These are phyloP conservation scores for Nicotiana paniculata DNA, from an alignment of 257 asterid genomes.

Conservation along the genomic window DNA sequence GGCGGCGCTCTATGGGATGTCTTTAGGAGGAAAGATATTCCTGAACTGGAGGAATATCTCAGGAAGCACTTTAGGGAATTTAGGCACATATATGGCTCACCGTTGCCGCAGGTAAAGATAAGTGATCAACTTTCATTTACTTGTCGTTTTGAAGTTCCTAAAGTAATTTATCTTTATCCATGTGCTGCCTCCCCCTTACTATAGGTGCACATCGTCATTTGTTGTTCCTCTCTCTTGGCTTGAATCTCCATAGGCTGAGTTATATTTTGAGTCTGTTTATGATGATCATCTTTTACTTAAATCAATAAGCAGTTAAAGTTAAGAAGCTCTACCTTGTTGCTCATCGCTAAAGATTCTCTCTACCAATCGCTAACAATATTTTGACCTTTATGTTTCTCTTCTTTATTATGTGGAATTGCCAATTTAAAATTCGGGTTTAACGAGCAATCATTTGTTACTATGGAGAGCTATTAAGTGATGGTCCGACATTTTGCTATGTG, in stretches of 20 bases:
- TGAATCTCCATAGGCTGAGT: not conserved
- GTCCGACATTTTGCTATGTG: not conserved
- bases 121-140: not conserved
- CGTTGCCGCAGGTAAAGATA: conserved; percentile 30
- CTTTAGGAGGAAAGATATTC: conserved; percentile 72
- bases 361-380: not conserved
- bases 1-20: conserved; percentile 87
- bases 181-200: not conserved
- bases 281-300: not conserved
- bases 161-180: not conserved
- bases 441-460: not conserved
- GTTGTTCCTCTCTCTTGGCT: not conserved
- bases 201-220: not conserved
- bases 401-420: not conserved
- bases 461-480: not conserved
- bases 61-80: conserved; percentile 52
- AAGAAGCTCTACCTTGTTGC: not conserved
- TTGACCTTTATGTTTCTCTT: not conserved
- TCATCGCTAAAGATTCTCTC: not conserved
- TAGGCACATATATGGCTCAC: conserved; percentile 34
- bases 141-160: not conserved
- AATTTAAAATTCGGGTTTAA: not conserved
- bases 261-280: not conserved
- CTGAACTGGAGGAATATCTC: conserved; percentile 53
- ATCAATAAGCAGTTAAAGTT: not conserved